Conservation (phyloP, 371 early-diverging fungal genomes). For the Mortierella sp. region DNA sequence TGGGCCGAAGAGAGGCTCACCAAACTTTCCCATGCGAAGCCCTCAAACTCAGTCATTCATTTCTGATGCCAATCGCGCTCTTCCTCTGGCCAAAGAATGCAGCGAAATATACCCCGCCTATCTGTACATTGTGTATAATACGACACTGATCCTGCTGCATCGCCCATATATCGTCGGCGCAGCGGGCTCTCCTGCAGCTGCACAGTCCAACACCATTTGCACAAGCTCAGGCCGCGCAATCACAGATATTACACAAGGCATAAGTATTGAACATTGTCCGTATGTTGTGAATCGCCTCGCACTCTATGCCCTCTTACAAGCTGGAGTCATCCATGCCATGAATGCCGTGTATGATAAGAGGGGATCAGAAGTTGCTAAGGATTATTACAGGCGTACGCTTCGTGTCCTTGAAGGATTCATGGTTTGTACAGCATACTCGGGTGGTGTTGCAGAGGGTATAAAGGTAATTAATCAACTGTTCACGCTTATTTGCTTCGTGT, state of each 20-base stretch:
- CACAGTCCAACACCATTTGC: conserved; percentile 55
- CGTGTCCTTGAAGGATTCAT: conserved; percentile 34
- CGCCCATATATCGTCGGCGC: conserved; percentile 72
- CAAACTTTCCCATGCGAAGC: conserved; percentile 32
- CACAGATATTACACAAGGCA: conserved; percentile 49
- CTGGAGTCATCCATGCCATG: conserved; percentile 56
- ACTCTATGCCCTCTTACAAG: conserved; percentile 54
- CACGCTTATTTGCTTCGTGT: neutral
- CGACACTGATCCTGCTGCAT: conserved; percentile 82
- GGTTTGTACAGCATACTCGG: conserved; percentile 29
- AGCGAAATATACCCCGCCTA: conserved; percentile 49
- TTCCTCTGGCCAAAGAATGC: conserved; percentile 20
- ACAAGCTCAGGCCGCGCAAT: conserved; percentile 55
- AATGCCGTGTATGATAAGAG: conserved; percentile 56
- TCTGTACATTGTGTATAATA: conserved; percentile 86
- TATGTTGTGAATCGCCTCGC: conserved; percentile 56
- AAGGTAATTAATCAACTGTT: conserved; percentile 22
- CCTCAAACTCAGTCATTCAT: conserved; percentile 4
- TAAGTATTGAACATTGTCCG: conserved; percentile 44
- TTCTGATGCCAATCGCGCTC: conserved; percentile 12
- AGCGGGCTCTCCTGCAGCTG: conserved; percentile 54
- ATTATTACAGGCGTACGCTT: conserved; percentile 50
- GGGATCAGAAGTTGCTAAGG: conserved; percentile 50
- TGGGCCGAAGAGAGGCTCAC: conserved; percentile 22
- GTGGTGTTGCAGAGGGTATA: conserved; percentile 53